These are phyloP conservation scores for Starmerella ratchasimensis DNA, from an alignment of 805 yeast species.

Conservation along the genomic window DNA sequence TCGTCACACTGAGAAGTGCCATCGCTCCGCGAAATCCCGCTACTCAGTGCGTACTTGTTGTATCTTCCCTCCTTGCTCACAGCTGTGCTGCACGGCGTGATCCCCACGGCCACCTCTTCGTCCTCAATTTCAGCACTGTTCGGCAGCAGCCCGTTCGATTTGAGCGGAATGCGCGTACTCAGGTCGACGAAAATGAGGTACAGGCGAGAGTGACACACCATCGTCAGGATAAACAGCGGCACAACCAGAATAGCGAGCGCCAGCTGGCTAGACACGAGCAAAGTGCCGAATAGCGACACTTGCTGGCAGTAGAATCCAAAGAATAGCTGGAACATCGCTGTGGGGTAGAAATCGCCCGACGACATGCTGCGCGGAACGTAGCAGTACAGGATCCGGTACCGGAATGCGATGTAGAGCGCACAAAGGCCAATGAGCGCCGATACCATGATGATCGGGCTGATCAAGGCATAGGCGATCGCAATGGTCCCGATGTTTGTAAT, in stretches of 20 bases:
- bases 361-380: conserved; percentile 25
- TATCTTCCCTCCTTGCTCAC: too few species aligned
- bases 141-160: conserved; percentile 4
- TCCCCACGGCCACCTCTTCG: background rate
- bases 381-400: conserved; percentile 49
- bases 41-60: too few species aligned
- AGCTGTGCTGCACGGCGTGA: too few species aligned
- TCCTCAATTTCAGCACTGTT: background rate
- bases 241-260: conserved; percentile 44
- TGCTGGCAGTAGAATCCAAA: conserved; percentile 75
- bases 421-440: conserved; percentile 45
- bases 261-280: conserved; percentile 43
- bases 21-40: too few species aligned
- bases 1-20: too few species aligned
- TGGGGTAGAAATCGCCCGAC: conserved; percentile 54
- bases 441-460: conserved; percentile 63
- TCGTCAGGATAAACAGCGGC: conserved; percentile 38
- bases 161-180: conserved; percentile 30
- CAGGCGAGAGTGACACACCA: conserved; percentile 43
- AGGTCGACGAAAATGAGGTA: conserved; percentile 31
- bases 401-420: conserved; percentile 49
- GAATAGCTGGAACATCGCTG: conserved; percentile 62
- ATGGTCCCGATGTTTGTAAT: conserved; percentile 67
- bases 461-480: conserved; percentile 61
- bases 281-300: conserved; percentile 61